Evolutionary conservation across 768 basidiomycete genomes (phyloP).

Genomic region (Leccinum obscurum): DNA sequence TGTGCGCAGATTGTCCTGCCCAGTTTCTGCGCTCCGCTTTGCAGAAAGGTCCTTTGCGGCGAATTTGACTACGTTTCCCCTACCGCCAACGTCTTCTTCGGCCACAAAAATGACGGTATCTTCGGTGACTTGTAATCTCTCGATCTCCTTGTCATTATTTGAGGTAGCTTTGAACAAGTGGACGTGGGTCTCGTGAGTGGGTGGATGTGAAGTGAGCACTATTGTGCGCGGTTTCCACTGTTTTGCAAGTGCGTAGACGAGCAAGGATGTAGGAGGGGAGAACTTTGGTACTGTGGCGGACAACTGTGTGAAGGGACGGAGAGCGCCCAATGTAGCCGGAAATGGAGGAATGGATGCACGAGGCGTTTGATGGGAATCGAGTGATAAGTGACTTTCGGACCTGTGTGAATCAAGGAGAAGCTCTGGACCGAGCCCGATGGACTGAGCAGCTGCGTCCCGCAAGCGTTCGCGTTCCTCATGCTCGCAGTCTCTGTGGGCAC

Average conservation of each 20-base stretch:
- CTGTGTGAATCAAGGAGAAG: slow-evolving; percentile 41
- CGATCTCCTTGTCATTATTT: slow-evolving; percentile 65
- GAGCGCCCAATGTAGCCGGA: slow-evolving; percentile 54
- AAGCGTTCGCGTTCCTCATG: slow-evolving; percentile 74
- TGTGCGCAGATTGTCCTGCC: slow-evolving; percentile 7
- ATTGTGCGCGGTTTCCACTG: slow-evolving; percentile 71
- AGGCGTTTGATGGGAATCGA: slow-evolving; percentile 20
- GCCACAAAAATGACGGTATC: slow-evolving; percentile 76
- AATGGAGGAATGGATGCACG: slow-evolving; percentile 47
- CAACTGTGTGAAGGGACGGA: slow-evolving; percentile 53
- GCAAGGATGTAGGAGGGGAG: slow-evolving; percentile 64
- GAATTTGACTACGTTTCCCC: slow-evolving; percentile 61
- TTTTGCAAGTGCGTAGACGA: slow-evolving; percentile 70
- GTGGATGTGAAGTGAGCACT: slow-evolving; percentile 49
- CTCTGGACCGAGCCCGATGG: slow-evolving; percentile 64
- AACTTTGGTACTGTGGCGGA: slow-evolving; percentile 64
- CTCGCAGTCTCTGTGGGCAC: slow-evolving; percentile 48
- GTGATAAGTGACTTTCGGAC: slow-evolving; percentile 12
- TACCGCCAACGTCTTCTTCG: slow-evolving; percentile 49
- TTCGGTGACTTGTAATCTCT: slow-evolving; percentile 74
- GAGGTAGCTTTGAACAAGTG: slow-evolving; percentile 70
- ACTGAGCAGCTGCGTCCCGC: slow-evolving; percentile 72
- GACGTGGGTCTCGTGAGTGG: slow-evolving; percentile 48
- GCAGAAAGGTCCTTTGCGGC: slow-evolving; percentile 62
- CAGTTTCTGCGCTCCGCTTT: slow-evolving; percentile 26